Evolutionary conservation across 164 flowering plant genomes (phyloP).

Genomic region (Vitis amurensis): DNA sequence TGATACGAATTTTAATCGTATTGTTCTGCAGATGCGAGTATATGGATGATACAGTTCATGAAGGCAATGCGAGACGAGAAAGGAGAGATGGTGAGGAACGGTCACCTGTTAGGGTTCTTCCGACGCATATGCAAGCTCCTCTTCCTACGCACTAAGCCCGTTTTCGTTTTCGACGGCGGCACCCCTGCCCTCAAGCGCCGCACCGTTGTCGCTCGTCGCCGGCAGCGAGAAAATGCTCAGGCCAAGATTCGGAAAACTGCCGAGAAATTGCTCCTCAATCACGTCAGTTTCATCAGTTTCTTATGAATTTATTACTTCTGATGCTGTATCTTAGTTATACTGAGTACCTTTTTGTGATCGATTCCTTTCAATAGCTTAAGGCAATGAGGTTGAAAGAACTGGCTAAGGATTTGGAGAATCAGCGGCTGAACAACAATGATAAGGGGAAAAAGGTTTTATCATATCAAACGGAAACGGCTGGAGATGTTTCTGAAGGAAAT

Average conservation of each 20-base stretch:
- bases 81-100: conserved; percentile 94
- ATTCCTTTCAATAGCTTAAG: conserved; percentile 49
- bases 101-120: conserved; percentile 87
- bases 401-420: conserved; percentile 52
- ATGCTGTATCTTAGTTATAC: too few relatives aligned
- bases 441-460: conserved; percentile 54
- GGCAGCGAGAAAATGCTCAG: conserved; percentile 93
- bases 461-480: conserved; percentile 18
- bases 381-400: conserved; percentile 67
- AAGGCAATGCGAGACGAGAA: conserved; percentile 97
- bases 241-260: conserved; percentile 91
- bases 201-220: conserved; percentile 83
- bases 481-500: conserved; percentile 11
- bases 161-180: conserved; percentile 93
- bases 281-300: conserved; percentile 36
- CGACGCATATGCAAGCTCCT: conserved; percentile 91
- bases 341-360: background rate
- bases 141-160: conserved; percentile 83
- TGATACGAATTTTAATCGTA: background rate
- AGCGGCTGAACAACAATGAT: conserved; percentile 36
- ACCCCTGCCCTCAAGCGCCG: conserved; percentile 95
- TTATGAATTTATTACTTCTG: background rate
- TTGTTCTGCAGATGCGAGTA: conserved; percentile 75
- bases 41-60: conserved; percentile 97
- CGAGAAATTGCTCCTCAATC: conserved; percentile 91